Percentiles rank a stretch among this genome's conserved stretches.
These are phyloP conservation scores for Capniomyces stellatus DNA, from an alignment of 371 early-diverging fungal genomes.

Conservation along the genomic window DNA sequence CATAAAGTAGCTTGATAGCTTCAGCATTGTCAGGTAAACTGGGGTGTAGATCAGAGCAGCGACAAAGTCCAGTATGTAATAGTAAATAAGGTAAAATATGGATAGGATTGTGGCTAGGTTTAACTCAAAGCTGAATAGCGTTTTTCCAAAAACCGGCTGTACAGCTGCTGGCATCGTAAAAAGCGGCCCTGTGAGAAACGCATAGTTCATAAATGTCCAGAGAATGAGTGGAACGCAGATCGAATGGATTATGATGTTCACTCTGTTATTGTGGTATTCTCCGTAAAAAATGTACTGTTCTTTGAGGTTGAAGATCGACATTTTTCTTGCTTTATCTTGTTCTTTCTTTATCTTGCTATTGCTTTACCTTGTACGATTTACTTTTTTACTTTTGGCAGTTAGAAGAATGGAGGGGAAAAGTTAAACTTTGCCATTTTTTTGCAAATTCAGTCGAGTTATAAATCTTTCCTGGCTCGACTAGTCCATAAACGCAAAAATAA, in stretches of 20 bases:
- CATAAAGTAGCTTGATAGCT: slow-evolving; percentile 31
- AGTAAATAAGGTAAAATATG: slow-evolving; percentile 45
- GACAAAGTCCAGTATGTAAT: slow-evolving; percentile 54
- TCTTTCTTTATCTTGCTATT: too few relatives aligned
- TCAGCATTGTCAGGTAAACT: slow-evolving; percentile 32
- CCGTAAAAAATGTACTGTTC: slow-evolving; percentile 59
- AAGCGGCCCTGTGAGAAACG: slow-evolving; percentile 35
- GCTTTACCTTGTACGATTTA: too few relatives aligned
- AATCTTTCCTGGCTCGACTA: too few relatives aligned
- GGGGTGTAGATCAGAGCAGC: slow-evolving; percentile 45
- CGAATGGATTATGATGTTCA: slow-evolving; percentile 73
- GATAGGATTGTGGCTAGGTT: slow-evolving; percentile 38
- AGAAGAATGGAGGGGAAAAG: too few relatives aligned
- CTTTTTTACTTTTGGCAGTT: too few relatives aligned
- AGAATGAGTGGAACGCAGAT: slow-evolving; percentile 79
- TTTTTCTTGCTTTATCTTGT: background rate
- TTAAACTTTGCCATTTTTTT: too few relatives aligned
- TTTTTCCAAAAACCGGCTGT: background rate
- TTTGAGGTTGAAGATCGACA: slow-evolving; percentile 40
- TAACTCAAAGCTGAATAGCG: slow-evolving; percentile 5
- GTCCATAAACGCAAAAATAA: too few relatives aligned
- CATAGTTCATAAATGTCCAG: slow-evolving; percentile 55
- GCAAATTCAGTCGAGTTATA: too few relatives aligned
- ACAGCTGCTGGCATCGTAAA: slow-evolving; percentile 6
- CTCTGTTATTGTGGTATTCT: slow-evolving; percentile 51